Conservation (phyloP, 768 basidiomycete species). For the Termitomyces sp. region DNA sequence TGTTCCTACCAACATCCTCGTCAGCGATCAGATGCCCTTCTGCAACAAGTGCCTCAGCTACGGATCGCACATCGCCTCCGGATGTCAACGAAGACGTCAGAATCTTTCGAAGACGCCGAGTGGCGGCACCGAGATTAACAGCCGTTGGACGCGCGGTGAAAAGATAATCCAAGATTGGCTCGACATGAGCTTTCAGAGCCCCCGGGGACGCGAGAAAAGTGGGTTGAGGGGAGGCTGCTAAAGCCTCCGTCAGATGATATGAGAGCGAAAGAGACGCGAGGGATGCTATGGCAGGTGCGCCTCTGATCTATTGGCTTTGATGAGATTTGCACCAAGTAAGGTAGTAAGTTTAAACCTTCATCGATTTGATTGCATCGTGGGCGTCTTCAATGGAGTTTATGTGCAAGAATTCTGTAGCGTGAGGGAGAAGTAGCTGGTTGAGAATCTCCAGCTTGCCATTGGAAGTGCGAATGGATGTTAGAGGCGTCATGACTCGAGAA, state of each 20-base stretch:
- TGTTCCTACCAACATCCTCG: constrained; percentile 86
- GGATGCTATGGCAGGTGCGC: constrained; percentile 93
- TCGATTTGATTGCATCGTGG: constrained; percentile 90
- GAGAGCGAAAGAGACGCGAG: constrained; percentile 81
- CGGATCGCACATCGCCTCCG: constrained; percentile 35
- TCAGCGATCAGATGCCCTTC: constrained; percentile 72
- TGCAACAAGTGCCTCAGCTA: constrained; percentile 57
- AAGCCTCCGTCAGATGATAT: constrained; percentile 49
- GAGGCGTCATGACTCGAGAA: constrained; percentile 18
- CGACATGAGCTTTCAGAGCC: constrained; percentile 48
- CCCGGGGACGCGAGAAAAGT: constrained; percentile 49
- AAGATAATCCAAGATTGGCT: constrained; percentile 61
- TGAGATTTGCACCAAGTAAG: not conserved
- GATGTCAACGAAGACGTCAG: constrained; percentile 39
- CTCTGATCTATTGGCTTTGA: constrained; percentile 49
- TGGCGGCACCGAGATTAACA: constrained; percentile 89
- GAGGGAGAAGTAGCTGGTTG: constrained; percentile 84
- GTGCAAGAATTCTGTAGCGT: constrained; percentile 55
- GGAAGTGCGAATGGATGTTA: constrained; percentile 35
- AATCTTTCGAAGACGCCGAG: constrained; percentile 54
- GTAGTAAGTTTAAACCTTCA: constrained; percentile 59
- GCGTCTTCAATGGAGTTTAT: constrained; percentile 78
- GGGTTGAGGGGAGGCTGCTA: constrained; percentile 40
- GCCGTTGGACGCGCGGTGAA: constrained; percentile 92
- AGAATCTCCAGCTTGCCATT: constrained; percentile 68